Evolutionary conservation across 2,329 filamentous ascomycete genomes (phyloP).

Genomic region (Stemphylium lycopersici): DNA sequence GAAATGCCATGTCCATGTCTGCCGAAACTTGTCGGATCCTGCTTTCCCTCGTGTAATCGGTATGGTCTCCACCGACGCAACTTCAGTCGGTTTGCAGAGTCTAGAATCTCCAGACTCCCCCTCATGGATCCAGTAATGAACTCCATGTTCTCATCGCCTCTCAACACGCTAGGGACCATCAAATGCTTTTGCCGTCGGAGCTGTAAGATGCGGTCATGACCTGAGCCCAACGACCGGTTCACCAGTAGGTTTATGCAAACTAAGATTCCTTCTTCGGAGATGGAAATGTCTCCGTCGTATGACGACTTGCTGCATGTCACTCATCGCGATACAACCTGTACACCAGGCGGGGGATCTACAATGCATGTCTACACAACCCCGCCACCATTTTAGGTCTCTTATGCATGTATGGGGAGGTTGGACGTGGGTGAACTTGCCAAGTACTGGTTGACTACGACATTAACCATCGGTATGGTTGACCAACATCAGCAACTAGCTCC

Average conservation of each 20-base stretch:
- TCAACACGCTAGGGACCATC: background rate
- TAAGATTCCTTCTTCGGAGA: background rate
- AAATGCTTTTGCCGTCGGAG: conserved; percentile 3
- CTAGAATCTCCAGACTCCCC: background rate
- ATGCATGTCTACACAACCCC: conserved; percentile 7
- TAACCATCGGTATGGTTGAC: conserved; percentile 78
- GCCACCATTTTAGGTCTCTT: conserved; percentile 57
- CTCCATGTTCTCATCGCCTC: background rate
- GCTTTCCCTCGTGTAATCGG: background rate
- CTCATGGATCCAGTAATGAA: background rate
- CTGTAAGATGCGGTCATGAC: conserved; percentile 1
- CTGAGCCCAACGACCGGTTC: background rate
- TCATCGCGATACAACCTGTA: conserved; percentile 6
- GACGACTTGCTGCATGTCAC: background rate
- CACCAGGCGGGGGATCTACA: conserved; percentile 1
- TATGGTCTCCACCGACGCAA: background rate
- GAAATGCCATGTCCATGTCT: background rate
- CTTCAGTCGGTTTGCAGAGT: background rate
- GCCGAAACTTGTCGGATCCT: background rate
- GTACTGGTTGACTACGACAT: conserved; percentile 69
- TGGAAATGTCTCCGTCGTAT: background rate
- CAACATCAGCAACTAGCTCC: conserved; percentile 65
- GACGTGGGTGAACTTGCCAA: conserved; percentile 54
- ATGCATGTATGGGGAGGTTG: conserved; percentile 72
- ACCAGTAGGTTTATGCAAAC: background rate